Base-by-base conservation (phyloP, 1,284 basidiomycete species). In the Cutaneotrichosporon daszewskae region DNA sequence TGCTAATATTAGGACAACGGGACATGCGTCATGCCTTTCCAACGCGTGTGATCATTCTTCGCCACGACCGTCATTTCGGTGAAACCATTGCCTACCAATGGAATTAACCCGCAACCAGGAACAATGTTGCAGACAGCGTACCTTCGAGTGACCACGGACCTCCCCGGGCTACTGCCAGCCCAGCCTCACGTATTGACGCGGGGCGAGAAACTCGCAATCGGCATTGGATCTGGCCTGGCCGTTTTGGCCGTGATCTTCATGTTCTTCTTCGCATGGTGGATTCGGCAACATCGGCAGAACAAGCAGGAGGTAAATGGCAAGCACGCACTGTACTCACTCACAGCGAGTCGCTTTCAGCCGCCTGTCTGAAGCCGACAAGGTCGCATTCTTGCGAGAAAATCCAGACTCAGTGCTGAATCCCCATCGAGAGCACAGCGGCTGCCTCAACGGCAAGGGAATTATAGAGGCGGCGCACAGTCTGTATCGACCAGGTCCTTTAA, bases 81-180 rank as follows among this genome's bases (percentile, higher is more conserved):
- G 6, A 31, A 49, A 4, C 53, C 64, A 7, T 38, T 40, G 2
- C 66, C 69, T 0, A 64, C 60, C n/a, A n/a, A n/a, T n/a, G n/a
- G n/a, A n/a, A n/a, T n/a, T n/a, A n/a, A n/a, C n/a, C n/a, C n/a
- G n/a, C n/a, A n/a, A n/a, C n/a, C n/a, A n/a, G n/a, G n/a, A n/a
- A n/a, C n/a, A n/a, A n/a, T n/a, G n/a, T n/a, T n/a, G n/a, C n/a
- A 32, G 31, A 69, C 68, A 1, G 47, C 63, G 14, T 68, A 55
- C 36, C 51, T 53, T 1, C 40, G 40, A 0, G 57, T 71, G 12
- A 46, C 51, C 4, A 60, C 57, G 11, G 18, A 41, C 7, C 48
- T 46, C 2, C 65, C 68, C 1, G 51, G 54, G 5, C n/a, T 38
- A 3, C 38, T 71, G 14, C 68, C 66, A 1, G 27, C 56, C 9